phyloP scores from a whole-genome alignment of 1,284 basidiomycete species.

The Trichosporon sp. region DNA sequence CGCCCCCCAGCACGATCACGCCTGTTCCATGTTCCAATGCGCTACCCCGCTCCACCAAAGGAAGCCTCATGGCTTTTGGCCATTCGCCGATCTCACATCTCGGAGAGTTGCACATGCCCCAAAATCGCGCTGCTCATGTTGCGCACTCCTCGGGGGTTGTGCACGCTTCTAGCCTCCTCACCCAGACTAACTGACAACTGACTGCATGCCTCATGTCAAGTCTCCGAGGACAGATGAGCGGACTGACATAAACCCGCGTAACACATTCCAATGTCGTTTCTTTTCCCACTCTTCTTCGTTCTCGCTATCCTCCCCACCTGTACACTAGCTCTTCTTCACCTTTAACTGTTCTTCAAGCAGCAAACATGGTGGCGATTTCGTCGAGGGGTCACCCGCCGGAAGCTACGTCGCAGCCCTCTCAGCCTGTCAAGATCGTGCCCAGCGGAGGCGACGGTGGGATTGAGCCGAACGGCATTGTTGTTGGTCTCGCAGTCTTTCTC shows the following conservation, averaged over 20 bases:
- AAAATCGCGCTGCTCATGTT: not conserved
- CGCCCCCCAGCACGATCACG: no score
- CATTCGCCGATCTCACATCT: not conserved
- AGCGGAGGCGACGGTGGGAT: not conserved
- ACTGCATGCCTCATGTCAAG: no score
- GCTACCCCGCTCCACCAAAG: no score
- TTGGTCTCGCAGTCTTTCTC: not conserved
- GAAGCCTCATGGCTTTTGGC: not conserved
- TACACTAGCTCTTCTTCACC: not conserved
- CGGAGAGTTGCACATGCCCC: not conserved
- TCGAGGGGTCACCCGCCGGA: not conserved
- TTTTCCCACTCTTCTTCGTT: not conserved
- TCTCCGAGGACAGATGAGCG: no score
- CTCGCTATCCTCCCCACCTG: not conserved
- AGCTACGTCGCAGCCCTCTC: not conserved
- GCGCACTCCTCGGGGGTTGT: not conserved
- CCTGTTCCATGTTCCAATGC: no score
- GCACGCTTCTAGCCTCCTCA: no score
- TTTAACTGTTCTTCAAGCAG: not conserved
- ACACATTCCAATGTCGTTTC: not conserved
- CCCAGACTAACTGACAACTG: not conserved
- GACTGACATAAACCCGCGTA: not conserved
- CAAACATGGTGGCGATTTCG: conserved; percentile 1
- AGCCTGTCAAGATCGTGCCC: not conserved
- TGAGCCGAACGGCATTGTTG: not conserved